Evolutionary conservation across 768 basidiomycete species (phyloP).

Genomic region (Rhizopogon vesiculosus): DNA sequence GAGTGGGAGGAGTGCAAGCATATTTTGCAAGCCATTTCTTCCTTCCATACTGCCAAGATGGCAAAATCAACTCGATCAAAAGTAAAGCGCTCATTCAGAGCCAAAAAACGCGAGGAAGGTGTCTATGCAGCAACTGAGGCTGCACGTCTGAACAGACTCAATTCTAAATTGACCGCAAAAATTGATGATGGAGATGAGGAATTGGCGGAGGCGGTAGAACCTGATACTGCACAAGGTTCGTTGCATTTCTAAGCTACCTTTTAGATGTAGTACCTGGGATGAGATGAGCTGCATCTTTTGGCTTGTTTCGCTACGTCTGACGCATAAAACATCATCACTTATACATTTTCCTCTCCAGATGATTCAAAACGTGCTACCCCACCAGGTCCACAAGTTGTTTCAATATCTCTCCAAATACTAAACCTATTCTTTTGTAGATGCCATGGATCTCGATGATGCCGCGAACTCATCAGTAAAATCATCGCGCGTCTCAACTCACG

Average conservation of each 20-base stretch:
- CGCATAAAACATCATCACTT: neutral
- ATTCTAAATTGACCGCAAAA: conserved; percentile 54
- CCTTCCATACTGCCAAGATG: conserved; percentile 36
- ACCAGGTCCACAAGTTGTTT: conserved; percentile 18
- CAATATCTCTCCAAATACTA: neutral
- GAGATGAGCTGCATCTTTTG: neutral
- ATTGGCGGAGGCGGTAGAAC: conserved; percentile 14
- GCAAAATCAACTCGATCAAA: conserved; percentile 84
- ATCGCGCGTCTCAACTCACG: conserved; percentile 71
- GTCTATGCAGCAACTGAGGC: conserved; percentile 77
- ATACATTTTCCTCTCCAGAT: conserved; percentile 11
- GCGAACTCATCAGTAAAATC: conserved; percentile 22
- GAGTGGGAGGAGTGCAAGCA: too few species aligned
- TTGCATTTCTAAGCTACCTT: conserved; percentile 21
- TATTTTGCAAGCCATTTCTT: neutral
- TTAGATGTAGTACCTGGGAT: neutral
- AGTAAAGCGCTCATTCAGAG: conserved; percentile 71
- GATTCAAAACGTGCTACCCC: conserved; percentile 6
- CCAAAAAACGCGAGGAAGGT: conserved; percentile 70
- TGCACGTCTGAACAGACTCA: conserved; percentile 69
- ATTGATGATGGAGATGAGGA: conserved; percentile 33
- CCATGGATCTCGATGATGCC: conserved; percentile 49
- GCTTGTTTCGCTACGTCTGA: neutral
- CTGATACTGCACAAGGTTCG: conserved; percentile 55
- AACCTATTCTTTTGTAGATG: conserved; percentile 26